Percentiles rank a stretch among this genome's conserved stretches.
phyloP scores from a whole-genome alignment of 805 yeast genomes.

The Saccharomycopsis babjevae region DNA sequence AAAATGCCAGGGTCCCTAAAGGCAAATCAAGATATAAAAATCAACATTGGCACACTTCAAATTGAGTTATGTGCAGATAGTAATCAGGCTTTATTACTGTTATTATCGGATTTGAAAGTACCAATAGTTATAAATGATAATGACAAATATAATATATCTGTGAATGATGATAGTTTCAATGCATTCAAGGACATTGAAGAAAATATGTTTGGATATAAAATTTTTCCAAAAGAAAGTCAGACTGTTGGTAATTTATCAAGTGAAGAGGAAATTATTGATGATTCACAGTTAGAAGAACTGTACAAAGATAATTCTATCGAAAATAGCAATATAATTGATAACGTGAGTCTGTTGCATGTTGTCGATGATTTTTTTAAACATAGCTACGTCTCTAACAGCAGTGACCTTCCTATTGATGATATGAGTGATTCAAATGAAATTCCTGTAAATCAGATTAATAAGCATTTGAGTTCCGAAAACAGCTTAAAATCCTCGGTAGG shows the following conservation, averaged over 20 bases:
- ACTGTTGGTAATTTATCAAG: too few relatives aligned
- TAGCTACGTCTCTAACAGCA: not conserved
- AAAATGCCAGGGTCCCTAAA: slow-evolving; percentile 18
- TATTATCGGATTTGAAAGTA: slow-evolving; percentile 60
- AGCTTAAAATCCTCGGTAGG: not conserved
- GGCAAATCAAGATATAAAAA: slow-evolving; percentile 33
- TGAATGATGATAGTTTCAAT: slow-evolving; percentile 16
- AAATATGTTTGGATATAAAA: slow-evolving; percentile 20
- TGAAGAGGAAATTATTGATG: not conserved
- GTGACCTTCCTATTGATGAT: not conserved
- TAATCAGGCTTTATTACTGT: slow-evolving; percentile 55
- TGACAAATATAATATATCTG: slow-evolving; percentile 44
- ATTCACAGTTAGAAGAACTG: not conserved
- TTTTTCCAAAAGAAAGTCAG: not conserved
- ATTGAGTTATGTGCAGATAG: slow-evolving; percentile 78
- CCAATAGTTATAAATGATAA: slow-evolving; percentile 52
- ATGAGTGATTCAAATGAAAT: not conserved
- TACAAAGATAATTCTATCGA: not conserved
- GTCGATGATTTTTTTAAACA: slow-evolving; percentile 20
- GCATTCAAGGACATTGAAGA: slow-evolving; percentile 31
- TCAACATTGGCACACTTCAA: slow-evolving; percentile 38
- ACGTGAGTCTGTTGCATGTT: slow-evolving; percentile 17
- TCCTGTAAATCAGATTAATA: not conserved
- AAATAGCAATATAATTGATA: not conserved
- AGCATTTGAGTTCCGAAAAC: not conserved